Conservation (phyloP, 2,329 filamentous ascomycete genomes). For the Sporothrix sp. region DNA sequence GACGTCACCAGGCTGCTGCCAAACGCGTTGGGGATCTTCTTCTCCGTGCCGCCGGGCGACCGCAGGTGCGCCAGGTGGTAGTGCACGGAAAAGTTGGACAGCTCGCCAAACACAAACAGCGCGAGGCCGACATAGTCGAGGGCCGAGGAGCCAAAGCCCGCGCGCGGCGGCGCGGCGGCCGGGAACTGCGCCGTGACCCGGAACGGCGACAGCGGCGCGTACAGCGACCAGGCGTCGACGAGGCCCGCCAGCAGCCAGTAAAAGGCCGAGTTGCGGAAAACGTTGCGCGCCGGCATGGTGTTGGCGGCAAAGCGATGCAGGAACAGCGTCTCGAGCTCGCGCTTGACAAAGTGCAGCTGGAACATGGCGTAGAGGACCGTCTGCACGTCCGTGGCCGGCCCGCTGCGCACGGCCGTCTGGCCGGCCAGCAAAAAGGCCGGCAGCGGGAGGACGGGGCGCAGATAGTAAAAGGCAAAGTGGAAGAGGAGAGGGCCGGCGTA, state of each 20-base stretch:
- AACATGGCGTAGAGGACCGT: constrained; percentile 63
- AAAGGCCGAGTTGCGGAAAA: constrained; percentile 90
- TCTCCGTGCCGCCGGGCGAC: constrained; percentile 68
- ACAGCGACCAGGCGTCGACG: constrained; percentile 76
- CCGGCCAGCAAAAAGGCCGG: constrained; percentile 16
- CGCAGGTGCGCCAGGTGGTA: constrained; percentile 68
- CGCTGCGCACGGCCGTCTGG: constrained; percentile 28
- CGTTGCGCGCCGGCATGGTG: constrained; percentile 85
- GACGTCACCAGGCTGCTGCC: constrained; percentile 84
- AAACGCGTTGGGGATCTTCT: constrained; percentile 77
- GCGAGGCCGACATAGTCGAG: constrained; percentile 59
- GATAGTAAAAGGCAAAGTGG: constrained; percentile 64
- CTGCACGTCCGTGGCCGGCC: constrained; percentile 50
- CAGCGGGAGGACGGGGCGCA: constrained; percentile 59
- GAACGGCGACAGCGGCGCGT: constrained; percentile 62
- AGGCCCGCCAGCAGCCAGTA: constrained; percentile 84
- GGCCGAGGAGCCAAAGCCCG: constrained; percentile 18
- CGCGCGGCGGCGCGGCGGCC: constrained; percentile 16
- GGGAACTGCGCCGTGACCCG: constrained; percentile 18
- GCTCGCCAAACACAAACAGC: constrained; percentile 68
- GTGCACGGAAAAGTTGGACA: constrained; percentile 73
- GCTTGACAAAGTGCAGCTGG: constrained; percentile 80
- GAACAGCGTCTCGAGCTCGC: constrained; percentile 88
- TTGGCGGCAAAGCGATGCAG: constrained; percentile 90
- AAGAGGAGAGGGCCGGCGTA: constrained; percentile 88